phyloP scores from a whole-genome alignment of 305 asterid genomes.

The Solanum chacoense region DNA sequence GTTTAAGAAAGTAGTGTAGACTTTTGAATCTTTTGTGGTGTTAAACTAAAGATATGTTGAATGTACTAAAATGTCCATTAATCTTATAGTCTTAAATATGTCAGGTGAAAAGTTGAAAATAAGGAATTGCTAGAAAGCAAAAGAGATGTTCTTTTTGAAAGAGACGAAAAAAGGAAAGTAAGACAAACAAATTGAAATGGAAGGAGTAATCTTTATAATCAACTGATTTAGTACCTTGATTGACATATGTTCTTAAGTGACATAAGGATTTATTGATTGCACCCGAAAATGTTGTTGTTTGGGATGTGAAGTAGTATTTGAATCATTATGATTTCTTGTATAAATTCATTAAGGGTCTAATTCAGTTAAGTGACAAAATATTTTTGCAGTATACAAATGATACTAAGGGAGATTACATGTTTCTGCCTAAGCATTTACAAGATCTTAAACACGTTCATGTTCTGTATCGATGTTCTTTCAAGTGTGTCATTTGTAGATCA shows the following conservation, averaged over 20 bases:
- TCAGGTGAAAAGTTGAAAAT: background rate
- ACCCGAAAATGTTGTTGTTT: background rate
- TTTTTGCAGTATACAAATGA: background rate
- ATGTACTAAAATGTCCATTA: background rate
- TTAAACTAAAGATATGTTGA: background rate
- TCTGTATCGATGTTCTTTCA: background rate
- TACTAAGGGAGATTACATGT: background rate
- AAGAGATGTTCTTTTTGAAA: background rate
- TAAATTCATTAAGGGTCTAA: background rate
- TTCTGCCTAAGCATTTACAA: background rate
- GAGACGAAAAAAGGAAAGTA: too few species aligned
- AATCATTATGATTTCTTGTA: background rate
- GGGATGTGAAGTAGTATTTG: background rate
- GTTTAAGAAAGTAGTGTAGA: background rate
- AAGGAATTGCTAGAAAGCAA: background rate
- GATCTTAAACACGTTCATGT: background rate
- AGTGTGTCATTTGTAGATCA: background rate
- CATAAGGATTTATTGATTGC: background rate
- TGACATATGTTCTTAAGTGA: background rate
- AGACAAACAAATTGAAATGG: background rate
- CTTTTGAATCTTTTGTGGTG: background rate
- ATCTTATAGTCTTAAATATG: background rate
- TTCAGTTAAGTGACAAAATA: background rate
- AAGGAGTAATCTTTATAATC: background rate
- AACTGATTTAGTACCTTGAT: background rate